phyloP scores from a whole-genome alignment of 2,329 filamentous ascomycete species.

The Claviceps sp. region DNA sequence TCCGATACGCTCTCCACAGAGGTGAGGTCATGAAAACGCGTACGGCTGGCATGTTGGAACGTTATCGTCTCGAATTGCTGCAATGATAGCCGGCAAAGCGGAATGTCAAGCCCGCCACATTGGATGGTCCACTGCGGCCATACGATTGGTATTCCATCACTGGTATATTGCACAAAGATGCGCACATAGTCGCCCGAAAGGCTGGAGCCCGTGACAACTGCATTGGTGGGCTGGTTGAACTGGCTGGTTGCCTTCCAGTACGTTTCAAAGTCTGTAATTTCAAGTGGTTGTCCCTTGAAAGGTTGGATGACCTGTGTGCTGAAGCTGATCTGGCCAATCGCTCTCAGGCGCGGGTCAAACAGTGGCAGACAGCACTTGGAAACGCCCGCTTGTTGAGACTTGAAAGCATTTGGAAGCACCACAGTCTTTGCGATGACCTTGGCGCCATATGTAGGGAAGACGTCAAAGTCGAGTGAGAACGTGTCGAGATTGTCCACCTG shows the following conservation, averaged over 20 bases:
- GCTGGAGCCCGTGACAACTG: constrained; percentile 88
- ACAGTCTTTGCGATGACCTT: constrained; percentile 96
- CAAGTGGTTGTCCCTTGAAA: constrained; percentile 79
- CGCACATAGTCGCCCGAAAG: constrained; percentile 90
- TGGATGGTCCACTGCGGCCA: constrained; percentile 75
- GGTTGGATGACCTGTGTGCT: constrained; percentile 94
- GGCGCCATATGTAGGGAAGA: constrained; percentile 93
- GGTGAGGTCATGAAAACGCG: constrained; percentile 28
- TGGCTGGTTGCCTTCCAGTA: constrained; percentile 99
- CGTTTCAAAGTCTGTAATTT: constrained; percentile 96
- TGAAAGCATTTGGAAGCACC: constrained; percentile 78
- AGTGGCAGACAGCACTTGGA: constrained; percentile 75
- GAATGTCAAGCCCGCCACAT: constrained; percentile 65
- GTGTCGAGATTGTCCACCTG: constrained; percentile 88
- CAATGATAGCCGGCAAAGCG: constrained; percentile 65
- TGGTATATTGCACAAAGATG: constrained; percentile 82
- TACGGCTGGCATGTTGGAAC: constrained; percentile 26
- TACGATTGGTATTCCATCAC: constrained; percentile 73
- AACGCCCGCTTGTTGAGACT: constrained; percentile 51
- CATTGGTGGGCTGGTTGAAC: constrained; percentile 64
- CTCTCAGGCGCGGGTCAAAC: constrained; percentile 80
- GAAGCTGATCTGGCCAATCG: constrained; percentile 89
- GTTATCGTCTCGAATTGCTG: constrained; percentile 53
- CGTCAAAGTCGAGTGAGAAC: constrained; percentile 92
- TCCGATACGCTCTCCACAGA: constrained; percentile 41